These are phyloP conservation scores for Aspergillus uvarum DNA, from an alignment of 2,329 filamentous ascomycete species.

Conservation along the genomic window DNA sequence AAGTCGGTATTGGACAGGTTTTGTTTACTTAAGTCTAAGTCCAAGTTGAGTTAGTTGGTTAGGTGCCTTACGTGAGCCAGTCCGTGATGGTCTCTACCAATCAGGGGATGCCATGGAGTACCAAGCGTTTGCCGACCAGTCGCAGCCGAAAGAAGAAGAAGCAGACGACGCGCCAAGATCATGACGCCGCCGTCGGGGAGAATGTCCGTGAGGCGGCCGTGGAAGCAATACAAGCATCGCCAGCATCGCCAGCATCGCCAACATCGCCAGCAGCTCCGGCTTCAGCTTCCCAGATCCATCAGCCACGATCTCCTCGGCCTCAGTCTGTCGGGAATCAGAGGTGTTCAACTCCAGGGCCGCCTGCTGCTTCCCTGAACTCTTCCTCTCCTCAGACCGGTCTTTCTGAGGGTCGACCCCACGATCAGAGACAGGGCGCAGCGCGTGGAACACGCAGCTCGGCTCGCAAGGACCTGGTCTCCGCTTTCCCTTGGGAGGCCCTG, in stretches of 20 bases:
- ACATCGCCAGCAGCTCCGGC: neutral
- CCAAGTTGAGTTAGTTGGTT: too few species aligned
- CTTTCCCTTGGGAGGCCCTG: slow-evolving; percentile 31
- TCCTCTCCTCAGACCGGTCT: neutral
- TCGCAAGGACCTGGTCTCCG: slow-evolving; percentile 20
- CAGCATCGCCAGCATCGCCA: neutral
- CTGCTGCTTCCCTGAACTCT: slow-evolving; percentile 1
- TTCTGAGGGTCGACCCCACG: slow-evolving; percentile 13
- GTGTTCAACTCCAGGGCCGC: slow-evolving; percentile 2
- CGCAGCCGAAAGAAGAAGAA: slow-evolving; percentile 5
- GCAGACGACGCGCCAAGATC: neutral
- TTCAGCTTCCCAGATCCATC: neutral
- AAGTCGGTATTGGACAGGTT: neutral
- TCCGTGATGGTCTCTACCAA: slow-evolving; percentile 20
- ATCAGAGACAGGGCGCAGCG: slow-evolving; percentile 22
- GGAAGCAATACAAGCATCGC: neutral
- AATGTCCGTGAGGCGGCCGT: neutral
- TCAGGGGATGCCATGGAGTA: slow-evolving; percentile 11
- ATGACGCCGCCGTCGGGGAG: neutral
- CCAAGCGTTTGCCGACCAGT: slow-evolving; percentile 17
- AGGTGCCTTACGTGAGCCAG: slow-evolving; percentile 7
- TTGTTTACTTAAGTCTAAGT: neutral
- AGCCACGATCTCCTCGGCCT: neutral
- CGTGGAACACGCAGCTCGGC: slow-evolving; percentile 26
- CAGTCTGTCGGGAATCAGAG: slow-evolving; percentile 5